Evolutionary conservation across 148 eudicot species (phyloP).

Genomic region (Rhododendron williamsianum): DNA sequence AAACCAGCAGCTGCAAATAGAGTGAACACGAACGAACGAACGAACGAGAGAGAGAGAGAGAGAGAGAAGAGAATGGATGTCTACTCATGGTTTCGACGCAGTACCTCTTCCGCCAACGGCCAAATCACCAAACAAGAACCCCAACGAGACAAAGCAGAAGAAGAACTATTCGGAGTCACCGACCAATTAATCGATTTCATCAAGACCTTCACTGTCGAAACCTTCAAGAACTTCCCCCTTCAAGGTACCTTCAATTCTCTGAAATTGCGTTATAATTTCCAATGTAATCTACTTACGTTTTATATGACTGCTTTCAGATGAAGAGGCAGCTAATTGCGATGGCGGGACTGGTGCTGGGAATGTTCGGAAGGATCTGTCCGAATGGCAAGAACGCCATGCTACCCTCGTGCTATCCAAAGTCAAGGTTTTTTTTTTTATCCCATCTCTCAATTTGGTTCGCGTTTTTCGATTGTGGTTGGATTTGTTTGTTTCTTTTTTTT

Average conservation of each 20-base stretch:
- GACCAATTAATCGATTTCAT: conserved; percentile 53
- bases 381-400: conserved; percentile 89
- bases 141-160: conserved; percentile 24
- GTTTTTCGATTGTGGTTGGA: not conserved
- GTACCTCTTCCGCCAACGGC: conserved; percentile 2
- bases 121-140: not conserved
- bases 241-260: conserved; percentile 28
- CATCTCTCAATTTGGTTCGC: not conserved
- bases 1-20: not conserved
- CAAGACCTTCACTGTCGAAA: conserved; percentile 60
- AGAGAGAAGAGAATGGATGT: conserved; percentile 28
- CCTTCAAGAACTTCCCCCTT: conserved; percentile 67
- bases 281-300: not conserved
- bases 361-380: conserved; percentile 64
- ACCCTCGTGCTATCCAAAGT: conserved; percentile 62
- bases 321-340: conserved; percentile 25
- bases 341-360: conserved; percentile 35
- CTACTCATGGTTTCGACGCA: conserved; percentile 65
- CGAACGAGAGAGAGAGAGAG: not conserved
- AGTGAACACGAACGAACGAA: not conserved
- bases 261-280: not conserved
- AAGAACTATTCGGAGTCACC: conserved; percentile 50
- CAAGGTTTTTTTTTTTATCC: conserved; percentile 46
- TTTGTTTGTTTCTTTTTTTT: not conserved
- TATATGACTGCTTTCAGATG: conserved; percentile 31